Conservation (phyloP, 331 rosid species). For the Quercus phellos region DNA sequence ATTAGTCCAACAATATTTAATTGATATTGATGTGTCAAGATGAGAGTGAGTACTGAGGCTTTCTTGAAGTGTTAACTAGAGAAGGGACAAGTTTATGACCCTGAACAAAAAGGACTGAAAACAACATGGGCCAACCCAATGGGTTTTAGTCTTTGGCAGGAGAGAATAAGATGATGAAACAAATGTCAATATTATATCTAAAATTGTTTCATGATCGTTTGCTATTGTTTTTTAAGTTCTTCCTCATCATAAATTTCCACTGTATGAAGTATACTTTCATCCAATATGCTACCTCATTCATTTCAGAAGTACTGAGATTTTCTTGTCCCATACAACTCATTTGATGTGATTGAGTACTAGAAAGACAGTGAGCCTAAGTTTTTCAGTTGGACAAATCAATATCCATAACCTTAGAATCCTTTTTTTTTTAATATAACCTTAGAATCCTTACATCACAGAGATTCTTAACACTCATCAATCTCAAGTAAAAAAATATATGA, state of each 20-base stretch:
- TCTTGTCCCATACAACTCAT: not conserved
- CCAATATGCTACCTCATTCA: not conserved
- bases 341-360: not conserved
- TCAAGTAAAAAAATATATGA: not conserved
- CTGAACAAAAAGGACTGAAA: not conserved
- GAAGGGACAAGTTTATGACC: not conserved
- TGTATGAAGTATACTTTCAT: not conserved
- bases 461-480: not conserved
- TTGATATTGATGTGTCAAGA: not conserved
- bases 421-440: not conserved
- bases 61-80: not conserved
- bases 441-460: not conserved
- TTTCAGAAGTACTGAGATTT: not conserved
- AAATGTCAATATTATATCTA: not conserved
- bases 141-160: not conserved
- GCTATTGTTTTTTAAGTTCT: not conserved
- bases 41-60: not conserved
- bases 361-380: not conserved
- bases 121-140: not conserved
- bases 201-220: not conserved
- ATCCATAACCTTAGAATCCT: not conserved
- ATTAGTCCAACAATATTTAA: not conserved
- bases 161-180: not conserved
- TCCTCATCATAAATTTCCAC: not conserved
- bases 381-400: not conserved